Percentiles rank a stretch among this genome's conserved stretches.
Evolutionary conservation across 2,329 filamentous ascomycete species (phyloP).

Genomic region (Pseudogymnoascus verrucosus): DNA sequence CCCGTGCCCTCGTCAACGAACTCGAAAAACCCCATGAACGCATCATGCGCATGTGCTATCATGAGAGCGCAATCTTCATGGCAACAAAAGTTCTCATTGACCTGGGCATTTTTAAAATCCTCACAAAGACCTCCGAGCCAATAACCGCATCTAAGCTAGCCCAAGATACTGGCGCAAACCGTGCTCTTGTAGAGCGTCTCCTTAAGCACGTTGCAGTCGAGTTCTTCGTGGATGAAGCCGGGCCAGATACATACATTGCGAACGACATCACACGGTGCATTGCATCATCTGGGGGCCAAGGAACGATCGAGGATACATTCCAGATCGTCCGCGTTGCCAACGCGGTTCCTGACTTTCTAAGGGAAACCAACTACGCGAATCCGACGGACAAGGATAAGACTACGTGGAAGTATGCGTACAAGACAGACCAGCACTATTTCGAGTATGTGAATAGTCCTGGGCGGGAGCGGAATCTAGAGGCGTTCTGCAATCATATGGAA

Average conservation of each 20-base stretch:
- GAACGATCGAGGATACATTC: constrained; percentile 4
- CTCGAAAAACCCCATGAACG: constrained; percentile 9
- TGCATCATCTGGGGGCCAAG: neutral
- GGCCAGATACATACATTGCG: constrained; percentile 2
- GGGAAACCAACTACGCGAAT: constrained; percentile 6
- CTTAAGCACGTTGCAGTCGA: constrained; percentile 6
- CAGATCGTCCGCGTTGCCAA: neutral
- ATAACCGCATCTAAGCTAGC: constrained; percentile 1
- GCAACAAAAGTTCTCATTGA: constrained; percentile 6
- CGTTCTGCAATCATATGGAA: constrained; percentile 5
- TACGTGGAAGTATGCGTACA: constrained; percentile 9
- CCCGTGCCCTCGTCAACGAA: constrained; percentile 4
- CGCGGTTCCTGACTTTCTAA: neutral
- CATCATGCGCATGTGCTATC: constrained; percentile 9
- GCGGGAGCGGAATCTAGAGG: constrained; percentile 2
- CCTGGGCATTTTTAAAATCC: constrained; percentile 4
- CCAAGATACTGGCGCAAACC: constrained; percentile 2
- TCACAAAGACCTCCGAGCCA: neutral
- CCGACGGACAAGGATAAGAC: constrained; percentile 10
- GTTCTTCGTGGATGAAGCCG: constrained; percentile 3
- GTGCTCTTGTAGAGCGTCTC: constrained; percentile 6
- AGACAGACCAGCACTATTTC: constrained; percentile 8
- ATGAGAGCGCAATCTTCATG: constrained; percentile 1
- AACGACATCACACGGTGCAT: constrained; percentile 4
- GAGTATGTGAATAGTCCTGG: constrained; percentile 4